These are phyloP conservation scores for Naganishia cerealis DNA, from an alignment of 1,284 basidiomycete genomes.

Conservation along the genomic window DNA sequence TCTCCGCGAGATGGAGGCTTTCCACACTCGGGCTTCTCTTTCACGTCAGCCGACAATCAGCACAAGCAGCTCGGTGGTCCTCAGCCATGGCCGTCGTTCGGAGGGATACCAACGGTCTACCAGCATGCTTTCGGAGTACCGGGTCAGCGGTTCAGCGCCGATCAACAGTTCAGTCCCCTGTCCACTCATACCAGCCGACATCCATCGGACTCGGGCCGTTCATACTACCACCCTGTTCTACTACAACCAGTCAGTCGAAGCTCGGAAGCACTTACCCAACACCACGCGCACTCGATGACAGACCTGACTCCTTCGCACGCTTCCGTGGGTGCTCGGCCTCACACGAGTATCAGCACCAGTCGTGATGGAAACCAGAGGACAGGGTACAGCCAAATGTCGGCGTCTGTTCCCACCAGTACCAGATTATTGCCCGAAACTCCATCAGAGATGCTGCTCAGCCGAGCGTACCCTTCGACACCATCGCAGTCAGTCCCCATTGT, in stretches of 20 bases:
- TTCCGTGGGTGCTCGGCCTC: neutral
- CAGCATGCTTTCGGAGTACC: neutral
- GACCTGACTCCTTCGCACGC: neutral
- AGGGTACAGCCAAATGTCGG: neutral
- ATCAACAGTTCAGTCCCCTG: neutral
- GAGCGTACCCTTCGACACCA: neutral
- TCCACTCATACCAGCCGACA: neutral
- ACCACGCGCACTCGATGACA: constrained; percentile 2
- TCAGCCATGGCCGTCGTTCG: neutral
- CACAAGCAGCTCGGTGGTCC: neutral
- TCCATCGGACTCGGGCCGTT: neutral
- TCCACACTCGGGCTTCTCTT: neutral
- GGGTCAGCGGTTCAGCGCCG: neutral
- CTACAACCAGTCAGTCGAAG: neutral
- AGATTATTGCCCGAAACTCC: neutral
- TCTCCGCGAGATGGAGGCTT: neutral
- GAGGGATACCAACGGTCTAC: neutral
- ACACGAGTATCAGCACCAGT: constrained; percentile 13
- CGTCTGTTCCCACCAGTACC: constrained; percentile 12
- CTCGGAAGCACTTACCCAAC: constrained; percentile 19
- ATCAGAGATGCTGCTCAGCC: neutral
- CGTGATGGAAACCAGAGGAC: neutral
- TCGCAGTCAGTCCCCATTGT: neutral
- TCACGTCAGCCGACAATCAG: neutral
- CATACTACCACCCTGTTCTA: neutral